phyloP scores from a whole-genome alignment of 1,139 yeast genomes.

The Suhomyces wounanorum region DNA sequence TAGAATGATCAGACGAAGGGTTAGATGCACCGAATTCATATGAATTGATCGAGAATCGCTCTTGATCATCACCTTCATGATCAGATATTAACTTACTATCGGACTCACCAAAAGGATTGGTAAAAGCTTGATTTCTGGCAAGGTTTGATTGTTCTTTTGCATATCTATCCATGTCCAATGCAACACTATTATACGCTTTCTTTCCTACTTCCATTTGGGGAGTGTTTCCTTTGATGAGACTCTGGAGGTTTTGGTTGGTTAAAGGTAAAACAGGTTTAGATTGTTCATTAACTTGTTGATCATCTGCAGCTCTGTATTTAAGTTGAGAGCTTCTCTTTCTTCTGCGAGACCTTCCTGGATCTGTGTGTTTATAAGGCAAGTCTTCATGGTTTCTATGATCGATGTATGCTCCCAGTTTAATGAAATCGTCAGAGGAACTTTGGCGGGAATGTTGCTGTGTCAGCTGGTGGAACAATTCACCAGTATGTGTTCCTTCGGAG shows the following conservation, averaged over 20 bases:
- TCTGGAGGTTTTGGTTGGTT: conserved; percentile 41
- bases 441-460: conserved; percentile 8
- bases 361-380: conserved; percentile 32
- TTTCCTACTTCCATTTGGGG: conserved; percentile 12
- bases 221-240: conserved; percentile 19
- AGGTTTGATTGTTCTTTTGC: conserved; percentile 38
- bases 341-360: conserved; percentile 37
- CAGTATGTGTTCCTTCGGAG: neutral
- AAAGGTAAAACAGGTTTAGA: conserved; percentile 28
- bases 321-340: conserved; percentile 15
- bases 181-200: conserved; percentile 25
- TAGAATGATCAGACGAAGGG: conserved; percentile 71
- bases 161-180: conserved; percentile 43
- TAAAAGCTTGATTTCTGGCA: conserved; percentile 21
- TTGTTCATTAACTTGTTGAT: neutral
- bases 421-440: conserved; percentile 12
- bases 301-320: neutral
- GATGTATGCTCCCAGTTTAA: conserved; percentile 29
- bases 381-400: conserved; percentile 38
- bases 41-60: conserved; percentile 30
- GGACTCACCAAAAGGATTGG: conserved; percentile 18
- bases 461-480: neutral
- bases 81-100: neutral
- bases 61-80: conserved; percentile 19
- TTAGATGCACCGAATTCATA: conserved; percentile 58